Conservation (phyloP, 306 rosid genomes). For the Biancaea sappan region DNA sequence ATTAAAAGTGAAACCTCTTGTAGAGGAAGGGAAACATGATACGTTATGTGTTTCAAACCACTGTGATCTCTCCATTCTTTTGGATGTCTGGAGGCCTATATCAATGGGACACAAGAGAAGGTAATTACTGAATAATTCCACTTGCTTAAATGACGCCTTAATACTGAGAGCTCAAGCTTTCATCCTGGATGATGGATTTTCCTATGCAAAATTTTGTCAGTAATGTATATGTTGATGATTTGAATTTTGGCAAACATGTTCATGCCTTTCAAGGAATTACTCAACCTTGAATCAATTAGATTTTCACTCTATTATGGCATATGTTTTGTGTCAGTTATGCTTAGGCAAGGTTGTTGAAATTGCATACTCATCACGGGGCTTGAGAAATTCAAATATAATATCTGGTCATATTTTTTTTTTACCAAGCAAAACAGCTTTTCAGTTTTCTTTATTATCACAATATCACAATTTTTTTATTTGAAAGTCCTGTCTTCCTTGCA, state of each 20-base stretch:
- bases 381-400: constrained; percentile 15
- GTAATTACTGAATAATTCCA: constrained; percentile 42
- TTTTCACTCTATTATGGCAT: background rate
- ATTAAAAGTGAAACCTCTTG: constrained; percentile 48
- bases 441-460: constrained; percentile 2
- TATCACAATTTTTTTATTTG: background rate
- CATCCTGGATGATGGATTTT: background rate
- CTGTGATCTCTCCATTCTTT: constrained; percentile 52
- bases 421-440: background rate
- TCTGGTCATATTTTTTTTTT: background rate
- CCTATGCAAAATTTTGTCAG: background rate
- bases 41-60: constrained; percentile 42
- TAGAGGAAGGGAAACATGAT: constrained; percentile 40
- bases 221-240: background rate
- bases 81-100: constrained; percentile 93
- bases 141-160: constrained; percentile 13
- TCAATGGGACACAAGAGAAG: constrained; percentile 91
- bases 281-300: constrained; percentile 10
- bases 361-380: background rate
- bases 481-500: background rate
- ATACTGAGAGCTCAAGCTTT: constrained; percentile 19
- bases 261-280: background rate
- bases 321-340: constrained; percentile 10
- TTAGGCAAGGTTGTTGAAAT: constrained; percentile 14
- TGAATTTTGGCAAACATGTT: constrained; percentile 9